Conservation (phyloP, 2,329 filamentous ascomycete species). For the Basipetospora sp. region DNA sequence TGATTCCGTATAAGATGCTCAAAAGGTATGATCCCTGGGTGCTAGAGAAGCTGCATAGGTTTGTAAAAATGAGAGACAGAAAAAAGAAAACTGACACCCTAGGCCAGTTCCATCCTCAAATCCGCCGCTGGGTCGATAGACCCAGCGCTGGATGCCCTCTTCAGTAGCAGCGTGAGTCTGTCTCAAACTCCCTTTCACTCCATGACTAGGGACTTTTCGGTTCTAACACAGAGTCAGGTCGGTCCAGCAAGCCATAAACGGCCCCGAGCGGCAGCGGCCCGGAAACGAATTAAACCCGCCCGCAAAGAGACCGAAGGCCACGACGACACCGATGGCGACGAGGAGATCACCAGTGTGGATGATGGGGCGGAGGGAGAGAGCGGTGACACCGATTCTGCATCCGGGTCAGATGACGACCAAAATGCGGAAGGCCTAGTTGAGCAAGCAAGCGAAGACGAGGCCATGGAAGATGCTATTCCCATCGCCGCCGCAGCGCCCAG, state of each 20-base stretch:
- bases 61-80: no score
- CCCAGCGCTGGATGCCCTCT: conserved; percentile 54
- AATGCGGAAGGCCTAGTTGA: conserved; percentile 17
- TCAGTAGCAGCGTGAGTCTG: conserved; percentile 55
- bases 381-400: no score
- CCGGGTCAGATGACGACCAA: conserved; percentile 19
- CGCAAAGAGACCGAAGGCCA: conserved; percentile 12
- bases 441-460: conserved; percentile 30
- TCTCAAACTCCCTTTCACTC: no score
- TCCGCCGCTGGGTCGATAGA: conserved; percentile 41
- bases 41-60: no score
- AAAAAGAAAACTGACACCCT: no score
- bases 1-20: no score
- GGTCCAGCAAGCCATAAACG: conserved; percentile 10
- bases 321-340: conserved; percentile 18
- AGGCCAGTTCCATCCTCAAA: background rate
- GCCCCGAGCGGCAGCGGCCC: conserved; percentile 19
- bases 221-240: conserved; percentile 10
- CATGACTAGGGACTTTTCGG: no score
- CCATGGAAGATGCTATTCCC: conserved; percentile 23
- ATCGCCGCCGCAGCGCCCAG: conserved; percentile 21
- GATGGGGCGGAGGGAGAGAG: no score
- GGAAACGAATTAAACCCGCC: conserved; percentile 12
- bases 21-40: conserved; percentile 15
- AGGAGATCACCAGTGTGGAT: no score